These are phyloP conservation scores for Ophiostoma ips DNA, from an alignment of 2,329 filamentous ascomycete genomes.

Conservation along the genomic window DNA sequence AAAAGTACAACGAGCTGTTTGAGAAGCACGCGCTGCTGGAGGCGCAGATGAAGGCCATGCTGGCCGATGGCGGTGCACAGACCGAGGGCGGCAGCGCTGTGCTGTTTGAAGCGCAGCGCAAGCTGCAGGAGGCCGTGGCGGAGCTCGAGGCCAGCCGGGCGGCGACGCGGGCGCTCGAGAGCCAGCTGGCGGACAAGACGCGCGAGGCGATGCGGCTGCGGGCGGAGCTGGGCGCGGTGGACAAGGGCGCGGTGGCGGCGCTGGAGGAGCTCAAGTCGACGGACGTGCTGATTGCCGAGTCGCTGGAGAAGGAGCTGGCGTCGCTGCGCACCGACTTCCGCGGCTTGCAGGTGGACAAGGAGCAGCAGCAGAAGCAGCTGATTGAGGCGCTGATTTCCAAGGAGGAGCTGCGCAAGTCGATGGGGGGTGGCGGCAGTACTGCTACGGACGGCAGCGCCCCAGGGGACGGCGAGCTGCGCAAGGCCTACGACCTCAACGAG, in stretches of 20 bases:
- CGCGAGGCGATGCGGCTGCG: conserved; percentile 40
- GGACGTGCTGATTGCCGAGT: conserved; percentile 43
- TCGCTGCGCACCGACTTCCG: conserved; percentile 37
- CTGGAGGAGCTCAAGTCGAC: conserved; percentile 45
- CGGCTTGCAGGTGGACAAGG: conserved; percentile 35
- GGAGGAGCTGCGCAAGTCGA: conserved; percentile 42
- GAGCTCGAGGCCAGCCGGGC: conserved; percentile 35
- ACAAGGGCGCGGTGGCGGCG: conserved; percentile 38
- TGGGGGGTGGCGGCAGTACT: conserved; percentile 10
- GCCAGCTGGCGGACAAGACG: conserved; percentile 36
- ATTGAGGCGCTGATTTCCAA: conserved; percentile 46
- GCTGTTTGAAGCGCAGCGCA: conserved; percentile 36
- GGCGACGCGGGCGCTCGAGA: conserved; percentile 30
- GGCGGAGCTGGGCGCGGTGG: conserved; percentile 39
- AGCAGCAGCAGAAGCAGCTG: conserved; percentile 45
- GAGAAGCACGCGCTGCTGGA: conserved; percentile 44
- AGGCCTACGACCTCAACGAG: conserved; percentile 39
- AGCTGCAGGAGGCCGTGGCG: conserved; percentile 29
- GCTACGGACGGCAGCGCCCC: conserved; percentile 10
- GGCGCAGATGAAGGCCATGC: conserved; percentile 41
- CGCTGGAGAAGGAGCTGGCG: conserved; percentile 44
- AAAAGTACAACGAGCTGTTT: conserved; percentile 40
- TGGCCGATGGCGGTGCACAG: conserved; percentile 30
- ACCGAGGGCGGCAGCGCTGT: conserved; percentile 37
- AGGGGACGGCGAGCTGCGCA: conserved; percentile 23